Evolutionary conservation across 345 rosid species (phyloP), one percentile per base, ranked within the genome.

Genomic region (Zanthoxylum bungeanum): DNA sequence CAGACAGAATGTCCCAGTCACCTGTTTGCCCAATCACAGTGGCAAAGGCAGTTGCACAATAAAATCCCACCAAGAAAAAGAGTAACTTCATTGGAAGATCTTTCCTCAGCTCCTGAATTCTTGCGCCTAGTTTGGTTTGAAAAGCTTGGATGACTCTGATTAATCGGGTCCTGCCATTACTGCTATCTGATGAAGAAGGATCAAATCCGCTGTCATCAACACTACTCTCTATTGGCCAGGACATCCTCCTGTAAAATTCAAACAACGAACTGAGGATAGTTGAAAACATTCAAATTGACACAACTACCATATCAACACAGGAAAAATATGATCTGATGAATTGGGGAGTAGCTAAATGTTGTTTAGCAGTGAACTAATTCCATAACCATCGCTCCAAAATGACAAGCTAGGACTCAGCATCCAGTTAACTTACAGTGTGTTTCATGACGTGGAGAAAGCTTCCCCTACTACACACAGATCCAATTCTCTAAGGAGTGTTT

Each of bases 1-100:
- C 98, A 71, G 98, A 90, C 19, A 94, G 80, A 57, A 91, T 93
- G 87, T 94, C 98, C 98, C 97, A 94, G 64, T 94, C 98, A 66
- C 97, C 98, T 11, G 95, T 91, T 82, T 94, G 97, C 75, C 98
- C 98, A n/a, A 90, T 94, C 71, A 89, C 91, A 53, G 88, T 89
- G 10, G 88, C 83, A 64, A 89, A 89, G 60, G 91, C 91, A 19
- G 94, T 94, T 63, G 98, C 97, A 72, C 91, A 92, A 65, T 94
- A 94, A 75, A 85, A 94, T 22, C 98, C 98, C 4, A 85, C 89
- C 89, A 94, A 76, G 78, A 94, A 89, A 81, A 90, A 94, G 72
- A 94, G 79, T 37, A 94, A 73, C 74, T 94, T 91, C 74, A 78
- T 61, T 1, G 97, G 91, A 47, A 94, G 86, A 75, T 82, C 83